phyloP scores from a whole-genome alignment of 768 basidiomycete species.

The Hirschioporus abietinus region DNA sequence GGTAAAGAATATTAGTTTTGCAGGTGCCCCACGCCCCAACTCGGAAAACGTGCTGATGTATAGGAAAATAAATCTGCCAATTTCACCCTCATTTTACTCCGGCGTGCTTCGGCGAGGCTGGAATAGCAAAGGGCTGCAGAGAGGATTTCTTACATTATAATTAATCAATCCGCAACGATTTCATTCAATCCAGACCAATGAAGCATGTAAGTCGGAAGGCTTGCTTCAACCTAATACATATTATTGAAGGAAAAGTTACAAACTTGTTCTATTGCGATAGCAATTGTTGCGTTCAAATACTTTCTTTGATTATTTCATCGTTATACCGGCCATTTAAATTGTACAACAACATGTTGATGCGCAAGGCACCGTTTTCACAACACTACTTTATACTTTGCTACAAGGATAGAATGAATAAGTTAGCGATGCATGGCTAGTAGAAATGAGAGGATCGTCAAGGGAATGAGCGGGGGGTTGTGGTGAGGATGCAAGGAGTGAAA shows the following conservation, averaged over 20 bases:
- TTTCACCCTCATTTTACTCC: too few relatives aligned
- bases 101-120: background rate
- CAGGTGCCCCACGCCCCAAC: too few relatives aligned
- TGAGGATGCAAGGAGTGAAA: too few relatives aligned
- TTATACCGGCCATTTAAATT: background rate
- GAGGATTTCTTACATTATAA: background rate
- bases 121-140: background rate
- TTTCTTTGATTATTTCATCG: background rate
- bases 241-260: too few relatives aligned
- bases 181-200: background rate
- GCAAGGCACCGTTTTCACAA: background rate
- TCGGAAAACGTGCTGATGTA: too few relatives aligned
- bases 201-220: background rate
- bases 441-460: too few relatives aligned
- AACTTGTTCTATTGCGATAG: too few relatives aligned
- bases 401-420: background rate
- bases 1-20: too few relatives aligned
- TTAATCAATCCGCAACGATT: background rate
- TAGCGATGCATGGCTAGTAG: background rate
- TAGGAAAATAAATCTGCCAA: too few relatives aligned
- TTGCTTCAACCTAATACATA: too few relatives aligned
- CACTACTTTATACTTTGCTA: background rate
- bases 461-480: too few relatives aligned
- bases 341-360: background rate
- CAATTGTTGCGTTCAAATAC: background rate